Evolutionary conservation across 2,329 filamentous ascomycete species (phyloP).

Genomic region (Aspergillus amoenus): DNA sequence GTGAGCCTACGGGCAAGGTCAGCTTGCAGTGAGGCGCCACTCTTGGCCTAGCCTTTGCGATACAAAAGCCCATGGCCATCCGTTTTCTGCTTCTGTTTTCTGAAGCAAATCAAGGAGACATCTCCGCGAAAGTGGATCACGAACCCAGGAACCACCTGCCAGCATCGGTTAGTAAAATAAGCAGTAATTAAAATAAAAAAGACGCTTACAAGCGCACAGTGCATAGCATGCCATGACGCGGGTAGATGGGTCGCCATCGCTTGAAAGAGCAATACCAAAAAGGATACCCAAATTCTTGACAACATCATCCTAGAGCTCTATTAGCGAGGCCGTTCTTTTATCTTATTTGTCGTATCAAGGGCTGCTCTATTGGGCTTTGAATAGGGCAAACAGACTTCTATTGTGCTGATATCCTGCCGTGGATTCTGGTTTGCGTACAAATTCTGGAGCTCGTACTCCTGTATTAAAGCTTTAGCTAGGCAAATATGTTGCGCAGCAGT

Average conservation of each 20-base stretch:
- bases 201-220: slow-evolving; percentile 31
- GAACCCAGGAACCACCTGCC: slow-evolving; percentile 31
- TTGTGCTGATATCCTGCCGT: slow-evolving; percentile 16
- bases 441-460: slow-evolving; percentile 23
- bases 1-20: not conserved
- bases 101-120: slow-evolving; percentile 23
- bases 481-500: slow-evolving; percentile 35
- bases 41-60: slow-evolving; percentile 19
- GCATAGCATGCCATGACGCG: slow-evolving; percentile 36
- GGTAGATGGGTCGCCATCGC: slow-evolving; percentile 33
- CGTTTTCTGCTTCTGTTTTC: slow-evolving; percentile 23
- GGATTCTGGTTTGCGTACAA: slow-evolving; percentile 5
- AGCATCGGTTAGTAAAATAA: not conserved
- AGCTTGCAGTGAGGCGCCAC: slow-evolving; percentile 16
- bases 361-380: too few species aligned
- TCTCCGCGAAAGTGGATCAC: slow-evolving; percentile 26
- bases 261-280: slow-evolving; percentile 34
- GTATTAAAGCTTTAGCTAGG: slow-evolving; percentile 32
- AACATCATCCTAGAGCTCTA: slow-evolving; percentile 22
- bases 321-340: not conserved
- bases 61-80: slow-evolving; percentile 24
- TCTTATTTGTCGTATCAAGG: not conserved
- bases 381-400: slow-evolving; percentile 23
- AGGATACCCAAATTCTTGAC: slow-evolving; percentile 29
- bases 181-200: not conserved